Evolutionary conservation across 768 basidiomycete species (phyloP).

Genomic region (Amanita brunnescens): DNA sequence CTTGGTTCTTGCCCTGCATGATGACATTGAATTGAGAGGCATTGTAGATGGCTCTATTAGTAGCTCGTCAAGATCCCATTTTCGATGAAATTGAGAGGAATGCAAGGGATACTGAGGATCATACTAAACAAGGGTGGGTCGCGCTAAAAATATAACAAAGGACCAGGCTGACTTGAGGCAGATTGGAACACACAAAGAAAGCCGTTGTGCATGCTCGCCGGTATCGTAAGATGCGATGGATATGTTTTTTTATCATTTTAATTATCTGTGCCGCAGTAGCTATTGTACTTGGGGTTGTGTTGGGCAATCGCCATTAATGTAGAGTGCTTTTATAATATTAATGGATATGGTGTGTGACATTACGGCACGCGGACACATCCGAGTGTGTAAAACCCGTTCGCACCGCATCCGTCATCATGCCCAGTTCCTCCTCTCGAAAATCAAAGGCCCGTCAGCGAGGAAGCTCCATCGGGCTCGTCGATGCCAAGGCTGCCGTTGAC

Average conservation of each 20-base stretch:
- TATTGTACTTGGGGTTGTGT: constrained; percentile 42
- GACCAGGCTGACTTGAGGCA: too few relatives aligned
- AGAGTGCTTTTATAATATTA: not conserved
- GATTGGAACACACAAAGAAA: constrained; percentile 50
- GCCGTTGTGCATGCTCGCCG: constrained; percentile 56
- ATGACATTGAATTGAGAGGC: not conserved
- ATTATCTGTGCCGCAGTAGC: constrained; percentile 49
- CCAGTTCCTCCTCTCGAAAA: constrained; percentile 7
- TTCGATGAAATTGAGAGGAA: constrained; percentile 56
- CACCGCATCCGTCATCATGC: constrained; percentile 5
- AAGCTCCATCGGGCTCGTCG: constrained; percentile 60
- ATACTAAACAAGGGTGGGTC: constrained; percentile 68
- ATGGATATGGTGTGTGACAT: not conserved
- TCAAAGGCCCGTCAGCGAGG: constrained; percentile 34
- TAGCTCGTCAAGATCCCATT: constrained; percentile 74
- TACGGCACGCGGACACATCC: not conserved
- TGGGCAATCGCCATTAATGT: constrained; percentile 1
- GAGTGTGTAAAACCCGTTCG: constrained; percentile 13
- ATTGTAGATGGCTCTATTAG: constrained; percentile 64
- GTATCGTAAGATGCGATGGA: constrained; percentile 79
- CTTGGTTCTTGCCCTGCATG: not conserved
- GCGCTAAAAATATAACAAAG: too few relatives aligned
- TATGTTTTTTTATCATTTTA: constrained; percentile 65
- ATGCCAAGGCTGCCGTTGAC: constrained; percentile 81
- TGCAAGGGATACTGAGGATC: constrained; percentile 52